Base-by-base conservation (phyloP, 2,329 filamentous ascomycete genomes). In the Fusarium chuoi region DNA sequence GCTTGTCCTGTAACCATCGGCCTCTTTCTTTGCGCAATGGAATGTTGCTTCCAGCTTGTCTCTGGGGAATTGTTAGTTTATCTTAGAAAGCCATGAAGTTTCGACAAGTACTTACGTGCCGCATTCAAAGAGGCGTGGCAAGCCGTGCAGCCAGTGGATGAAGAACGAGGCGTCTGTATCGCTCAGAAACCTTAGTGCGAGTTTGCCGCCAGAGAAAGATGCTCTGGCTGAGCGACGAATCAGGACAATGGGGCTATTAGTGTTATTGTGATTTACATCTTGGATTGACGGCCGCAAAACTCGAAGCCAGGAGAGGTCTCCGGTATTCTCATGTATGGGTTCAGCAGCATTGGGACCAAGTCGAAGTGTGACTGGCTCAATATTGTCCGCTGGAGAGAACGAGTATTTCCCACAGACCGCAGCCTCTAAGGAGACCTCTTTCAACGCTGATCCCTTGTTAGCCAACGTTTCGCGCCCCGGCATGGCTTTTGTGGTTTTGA, bases 331-430 rank as follows among this genome's bases (percentile, higher is more conserved):
- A 20, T 60, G 30, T 11, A 41, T 24, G 14, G 66, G 62, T 14
- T 20, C 36, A 33, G 74, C 76, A 22, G n/a, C 7, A 3, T 54
- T n/a, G 7, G 41, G 35, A 35, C 28, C 60, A 22, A 77, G 59
- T 39, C 22, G 48, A 24, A 78, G 55, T 22, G 28, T 56, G 41
- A 73, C 39, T 14, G 18, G 20, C 6, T 58, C 46, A 13, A 41
- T 20, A 26, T 57, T 28, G 18, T 52, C 41, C 17, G 28, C 12
- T 17, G 18, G 7, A 30, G 42, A 52, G 48, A 61, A 77, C 10
- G 22, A 22, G 11, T 30, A 45, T 22, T n/a, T 66, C 30, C 79
- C 78, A 41, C 73, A 78, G 11, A 74, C 71, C n/a, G 81, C 81
- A 49, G 60, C 71, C 17, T 33, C 65, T 30, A 82, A 33, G 6